Evolutionary conservation across 805 yeast species (phyloP), one percentile per base, ranked within the genome.

Genomic region (Geotrichum ghanense): DNA sequence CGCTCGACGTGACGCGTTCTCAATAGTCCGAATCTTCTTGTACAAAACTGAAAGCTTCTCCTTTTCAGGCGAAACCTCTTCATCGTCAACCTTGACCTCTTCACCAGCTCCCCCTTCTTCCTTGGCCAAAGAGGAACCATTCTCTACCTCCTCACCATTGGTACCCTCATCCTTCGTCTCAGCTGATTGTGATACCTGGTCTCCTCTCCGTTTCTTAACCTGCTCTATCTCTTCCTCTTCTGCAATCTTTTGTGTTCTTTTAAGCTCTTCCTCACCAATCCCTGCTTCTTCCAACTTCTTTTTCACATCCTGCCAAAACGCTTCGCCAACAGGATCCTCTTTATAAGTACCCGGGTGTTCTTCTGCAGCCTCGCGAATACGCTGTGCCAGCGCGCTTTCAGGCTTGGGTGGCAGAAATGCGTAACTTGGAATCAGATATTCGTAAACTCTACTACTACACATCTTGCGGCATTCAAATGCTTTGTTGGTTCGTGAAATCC

Each of bases 381-480:
- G 75, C 50, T 76, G 71, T 45, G 78, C 82, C 50, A 92, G 69
- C 7, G 75, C 69, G 23, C 88, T 73, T 39, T 71, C 69, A 3
- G 95, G 95, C 58, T 83, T 80, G n/a, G 98, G 97, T 7, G 95
- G 92, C 48, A 92, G 68, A 52, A 92, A 76, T 1, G 95, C 78
- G 62, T 87, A 89, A 0, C 95, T 85, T 39, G 98, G 98, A 60
- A 92, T 73, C 56, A 92, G 66, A 61, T 92, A 92, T 68, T 92
- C 98, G 63, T 92, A 92, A 51, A 94, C 74, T 62, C 98, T 78
- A n/a, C 96, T 87, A 2, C 92, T 81, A 68, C 98, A 92, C 83
- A 88, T 77, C 62, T 86, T 88, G 54, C 97, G 75, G 65, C 97
- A 88, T 63, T 92, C 97, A 64, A 92, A 92, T 0, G 89, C 77